Percentiles rank a stretch among this genome's conserved stretches.
phyloP scores from a whole-genome alignment of 2,329 filamentous ascomycete genomes.

The Beauveria sp. region DNA sequence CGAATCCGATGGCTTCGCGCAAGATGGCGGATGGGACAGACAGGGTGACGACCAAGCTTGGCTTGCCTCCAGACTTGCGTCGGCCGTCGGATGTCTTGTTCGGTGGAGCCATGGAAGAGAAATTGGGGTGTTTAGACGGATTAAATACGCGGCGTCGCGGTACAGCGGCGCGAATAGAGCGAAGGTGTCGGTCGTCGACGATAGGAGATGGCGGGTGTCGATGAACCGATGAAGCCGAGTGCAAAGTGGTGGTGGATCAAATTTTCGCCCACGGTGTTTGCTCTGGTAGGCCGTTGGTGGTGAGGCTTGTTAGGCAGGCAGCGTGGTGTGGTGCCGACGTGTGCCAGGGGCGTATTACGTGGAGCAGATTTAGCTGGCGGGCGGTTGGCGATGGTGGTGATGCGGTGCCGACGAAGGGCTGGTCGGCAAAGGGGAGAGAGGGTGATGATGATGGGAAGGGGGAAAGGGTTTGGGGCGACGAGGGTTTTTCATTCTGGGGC shows the following conservation, averaged over 20 bases:
- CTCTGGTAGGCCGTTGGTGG: conserved; percentile 11
- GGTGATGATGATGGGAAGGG: conserved; percentile 9
- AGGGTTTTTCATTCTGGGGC: conserved; percentile 25
- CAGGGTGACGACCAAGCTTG: conserved; percentile 40
- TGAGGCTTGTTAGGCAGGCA: conserved; percentile 3
- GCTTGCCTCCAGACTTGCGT: conserved; percentile 31
- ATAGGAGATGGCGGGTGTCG: background rate
- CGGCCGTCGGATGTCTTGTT: conserved; percentile 27
- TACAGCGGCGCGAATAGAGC: background rate
- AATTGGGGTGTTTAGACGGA: background rate
- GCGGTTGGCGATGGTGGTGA: conserved; percentile 14
- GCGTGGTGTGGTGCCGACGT: background rate
- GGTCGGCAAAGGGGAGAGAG: conserved; percentile 11
- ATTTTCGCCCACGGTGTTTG: background rate
- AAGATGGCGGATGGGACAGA: conserved; percentile 44
- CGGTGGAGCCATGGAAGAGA: conserved; percentile 26
- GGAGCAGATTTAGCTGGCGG: conserved; percentile 8
- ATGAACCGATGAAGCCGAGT: background rate
- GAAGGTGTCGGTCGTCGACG: background rate
- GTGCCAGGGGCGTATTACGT: conserved; percentile 12
- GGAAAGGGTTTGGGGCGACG: conserved; percentile 16
- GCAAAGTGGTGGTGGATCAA: conserved; percentile 6
- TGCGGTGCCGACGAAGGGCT: conserved; percentile 11
- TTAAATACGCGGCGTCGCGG: background rate
- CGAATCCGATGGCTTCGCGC: conserved; percentile 39